Evolutionary conservation across 805 yeast genomes (phyloP).

Genomic region (Blastobotrys americana): DNA sequence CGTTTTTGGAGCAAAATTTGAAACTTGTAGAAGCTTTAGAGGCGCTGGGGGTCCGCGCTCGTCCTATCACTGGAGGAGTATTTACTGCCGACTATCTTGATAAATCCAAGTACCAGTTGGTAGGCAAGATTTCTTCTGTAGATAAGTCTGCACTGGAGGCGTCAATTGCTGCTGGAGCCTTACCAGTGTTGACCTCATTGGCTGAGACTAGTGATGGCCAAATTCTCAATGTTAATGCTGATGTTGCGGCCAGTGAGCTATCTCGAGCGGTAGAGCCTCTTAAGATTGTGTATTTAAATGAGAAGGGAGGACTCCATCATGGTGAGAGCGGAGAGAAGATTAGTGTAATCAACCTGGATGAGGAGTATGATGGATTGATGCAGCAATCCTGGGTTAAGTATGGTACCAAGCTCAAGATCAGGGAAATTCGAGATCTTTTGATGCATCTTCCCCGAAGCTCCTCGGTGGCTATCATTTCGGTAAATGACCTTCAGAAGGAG

Average conservation of each 20-base stretch:
- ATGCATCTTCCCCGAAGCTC: slow-evolving; percentile 94
- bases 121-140: slow-evolving; percentile 81
- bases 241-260: slow-evolving; percentile 96
- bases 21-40: slow-evolving; percentile 93
- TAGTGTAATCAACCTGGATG: slow-evolving; percentile 86
- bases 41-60: slow-evolving; percentile 92
- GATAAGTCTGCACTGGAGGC: slow-evolving; percentile 89
- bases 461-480: slow-evolving; percentile 95
- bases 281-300: slow-evolving; percentile 92
- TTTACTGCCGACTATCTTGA: slow-evolving; percentile 90
- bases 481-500: slow-evolving; percentile 91
- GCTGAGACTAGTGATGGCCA: slow-evolving; percentile 98
- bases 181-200: slow-evolving; percentile 91
- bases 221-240: slow-evolving; percentile 94
- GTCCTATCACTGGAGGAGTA: slow-evolving; percentile 98
- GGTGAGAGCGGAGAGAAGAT: slow-evolving; percentile 89
- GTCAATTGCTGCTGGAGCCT: slow-evolving; percentile 89
- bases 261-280: slow-evolving; percentile 96
- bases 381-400: slow-evolving; percentile 97
- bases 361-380: slow-evolving; percentile 85
- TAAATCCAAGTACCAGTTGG: slow-evolving; percentile 82
- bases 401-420: slow-evolving; percentile 95
- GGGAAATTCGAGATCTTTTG: slow-evolving; percentile 89
- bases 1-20: slow-evolving; percentile 92
- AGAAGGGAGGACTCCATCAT: slow-evolving; percentile 94